Evolutionary conservation across 2,329 filamentous ascomycete species (phyloP).

Genomic region (Aspergillus puulaauensis): DNA sequence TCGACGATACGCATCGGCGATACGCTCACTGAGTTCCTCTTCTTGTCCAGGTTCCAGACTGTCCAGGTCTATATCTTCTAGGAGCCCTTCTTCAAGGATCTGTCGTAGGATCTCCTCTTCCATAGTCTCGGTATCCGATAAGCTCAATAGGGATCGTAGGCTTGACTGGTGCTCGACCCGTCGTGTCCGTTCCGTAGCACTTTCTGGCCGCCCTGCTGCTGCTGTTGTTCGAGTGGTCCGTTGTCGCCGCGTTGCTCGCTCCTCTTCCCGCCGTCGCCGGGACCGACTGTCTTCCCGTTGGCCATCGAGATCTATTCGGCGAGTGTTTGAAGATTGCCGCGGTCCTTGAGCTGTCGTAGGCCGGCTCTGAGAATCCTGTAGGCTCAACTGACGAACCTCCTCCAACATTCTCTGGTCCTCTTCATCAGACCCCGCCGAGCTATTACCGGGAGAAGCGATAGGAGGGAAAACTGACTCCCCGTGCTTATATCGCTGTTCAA

Average conservation of each 20-base stretch:
- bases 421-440: constrained; percentile 45
- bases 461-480: constrained; percentile 78
- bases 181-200: constrained; percentile 43
- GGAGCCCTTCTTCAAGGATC: constrained; percentile 80
- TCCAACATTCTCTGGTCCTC: constrained; percentile 70
- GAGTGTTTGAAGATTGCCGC: constrained; percentile 24
- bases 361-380: constrained; percentile 48
- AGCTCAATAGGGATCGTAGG: constrained; percentile 77
- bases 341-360: constrained; percentile 27
- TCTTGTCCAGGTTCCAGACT: constrained; percentile 81
- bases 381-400: constrained; percentile 70
- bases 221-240: constrained; percentile 11
- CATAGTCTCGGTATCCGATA: constrained; percentile 73
- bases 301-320: constrained; percentile 33
- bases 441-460: constrained; percentile 43
- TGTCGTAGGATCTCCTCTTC: constrained; percentile 86
- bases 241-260: constrained; percentile 29
- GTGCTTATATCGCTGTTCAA: constrained; percentile 72
- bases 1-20: constrained; percentile 82
- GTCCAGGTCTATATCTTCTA: constrained; percentile 86
- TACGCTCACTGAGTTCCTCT: constrained; percentile 85
- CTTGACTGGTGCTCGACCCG: constrained; percentile 88
- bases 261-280: constrained; percentile 37
- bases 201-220: constrained; percentile 15
- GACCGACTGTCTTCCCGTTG: constrained; percentile 40